phyloP scores from a whole-genome alignment of 139 green algal species.

The Penium margaritaceum region DNA sequence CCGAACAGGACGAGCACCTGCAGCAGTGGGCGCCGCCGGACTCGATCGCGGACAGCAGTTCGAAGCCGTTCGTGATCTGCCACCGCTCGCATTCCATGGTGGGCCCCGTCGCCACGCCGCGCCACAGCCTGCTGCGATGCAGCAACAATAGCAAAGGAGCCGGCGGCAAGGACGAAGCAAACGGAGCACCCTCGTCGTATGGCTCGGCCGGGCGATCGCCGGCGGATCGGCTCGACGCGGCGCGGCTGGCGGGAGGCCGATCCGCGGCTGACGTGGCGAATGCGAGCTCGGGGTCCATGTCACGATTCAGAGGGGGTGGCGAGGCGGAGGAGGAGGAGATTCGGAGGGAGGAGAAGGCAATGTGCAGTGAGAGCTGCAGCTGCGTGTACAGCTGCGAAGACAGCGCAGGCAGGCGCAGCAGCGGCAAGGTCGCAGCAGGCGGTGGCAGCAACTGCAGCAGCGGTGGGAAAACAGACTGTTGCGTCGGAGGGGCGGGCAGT shows the following conservation, averaged over 20 bases:
- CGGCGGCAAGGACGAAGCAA: not conserved
- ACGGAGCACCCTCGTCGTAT: too few relatives aligned
- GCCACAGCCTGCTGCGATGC: not conserved
- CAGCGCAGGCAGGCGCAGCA: not conserved
- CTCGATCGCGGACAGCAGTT: constrained; percentile 14
- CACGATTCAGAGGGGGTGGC: not conserved
- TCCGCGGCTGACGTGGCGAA: not conserved
- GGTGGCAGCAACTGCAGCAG: not conserved
- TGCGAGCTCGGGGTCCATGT: not conserved
- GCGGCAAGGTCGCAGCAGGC: not conserved
- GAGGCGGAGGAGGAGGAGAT: too few relatives aligned
- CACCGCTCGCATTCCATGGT: constrained; percentile 40
- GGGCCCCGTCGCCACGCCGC: constrained; percentile 15
- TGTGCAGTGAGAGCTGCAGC: not conserved
- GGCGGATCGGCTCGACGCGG: constrained; percentile 1
- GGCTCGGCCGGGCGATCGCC: not conserved
- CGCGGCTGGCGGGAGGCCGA: constrained; percentile 2
- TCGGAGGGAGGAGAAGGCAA: too few relatives aligned
- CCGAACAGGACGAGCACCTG: constrained; percentile 10
- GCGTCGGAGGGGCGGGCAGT: not conserved
- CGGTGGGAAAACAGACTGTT: not conserved
- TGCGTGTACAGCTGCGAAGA: not conserved
- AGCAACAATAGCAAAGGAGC: not conserved
- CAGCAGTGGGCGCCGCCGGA: not conserved
- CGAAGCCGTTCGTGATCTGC: constrained; percentile 13